Base-by-base conservation (phyloP, 2,329 filamentous ascomycete species). In the Plectosphaerella cucumerina region DNA sequence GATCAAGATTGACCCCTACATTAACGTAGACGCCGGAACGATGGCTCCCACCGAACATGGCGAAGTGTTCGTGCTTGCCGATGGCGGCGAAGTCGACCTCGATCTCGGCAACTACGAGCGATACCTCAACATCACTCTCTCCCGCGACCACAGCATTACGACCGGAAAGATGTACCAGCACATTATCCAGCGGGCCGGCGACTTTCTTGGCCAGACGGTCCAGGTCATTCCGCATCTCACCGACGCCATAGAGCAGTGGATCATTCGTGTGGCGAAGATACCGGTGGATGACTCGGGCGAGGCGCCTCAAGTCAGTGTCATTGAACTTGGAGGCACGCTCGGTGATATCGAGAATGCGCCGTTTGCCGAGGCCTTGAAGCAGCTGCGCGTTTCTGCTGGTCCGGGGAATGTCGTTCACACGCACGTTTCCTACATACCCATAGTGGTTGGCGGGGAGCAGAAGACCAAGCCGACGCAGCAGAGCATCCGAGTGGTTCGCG, bases 381-480 rank as follows among this genome's bases (percentile, higher is more conserved):
- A 69, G 58, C 53, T 70, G 59, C 65, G 67, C 64, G 39, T 31
- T 9, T 31, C 26, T 10, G 26, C 26, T 2, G 26, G 26, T 11
- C 26, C 26, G 6, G 26, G 26, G 12, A 31, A 31, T 11, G 3
- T 31, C 12, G 26, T 8, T 2, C 26, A 90, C 66, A 95, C 97
- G 58, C 86, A 91, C 70, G 93, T 97, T 56, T 91, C 88, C 5
- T 89, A 92, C 60, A 86, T 97, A 31, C 94, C 92, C 1, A 80
- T 31, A 11, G 26, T 93, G 31, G 67, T 65, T 8, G 48, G 79
- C 52, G 79, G 80, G 37, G 80, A 97, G 75, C 86, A 96, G 70
- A 97, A 97, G 82, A 97, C 92, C 10, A 97, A 97, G 74, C 94
- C 94, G 0, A 99, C 94, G 0, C 94, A 99, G 69, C 84, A 90